Percentiles rank a stretch among this genome's conserved stretches.
phyloP scores from a whole-genome alignment of 2,329 filamentous ascomycete genomes.

The Nothopassalora personata region DNA sequence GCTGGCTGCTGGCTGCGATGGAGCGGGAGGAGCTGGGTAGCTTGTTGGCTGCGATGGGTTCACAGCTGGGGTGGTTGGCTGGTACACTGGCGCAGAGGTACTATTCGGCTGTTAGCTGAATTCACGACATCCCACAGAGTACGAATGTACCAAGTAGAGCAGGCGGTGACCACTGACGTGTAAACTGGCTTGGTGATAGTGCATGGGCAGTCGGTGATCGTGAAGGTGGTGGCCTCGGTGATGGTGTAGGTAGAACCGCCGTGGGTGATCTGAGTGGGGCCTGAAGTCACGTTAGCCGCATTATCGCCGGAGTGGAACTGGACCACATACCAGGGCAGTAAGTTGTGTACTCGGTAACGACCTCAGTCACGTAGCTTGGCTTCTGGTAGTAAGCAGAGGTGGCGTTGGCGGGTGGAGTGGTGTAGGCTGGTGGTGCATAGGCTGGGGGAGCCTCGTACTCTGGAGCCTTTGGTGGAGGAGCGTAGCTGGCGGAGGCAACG shows the following conservation, averaged over 20 bases:
- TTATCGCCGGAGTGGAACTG: neutral
- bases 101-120: neutral
- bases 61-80: neutral
- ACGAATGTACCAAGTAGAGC: slow-evolving; percentile 19
- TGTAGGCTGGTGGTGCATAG: neutral
- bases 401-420: neutral
- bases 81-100: neutral
- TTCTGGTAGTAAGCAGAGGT: neutral
- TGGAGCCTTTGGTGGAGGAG: neutral
- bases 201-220: slow-evolving; percentile 24
- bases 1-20: neutral
- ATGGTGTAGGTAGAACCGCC: slow-evolving; percentile 20
- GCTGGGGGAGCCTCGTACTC: neutral
- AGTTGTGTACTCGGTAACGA: slow-evolving; percentile 14
- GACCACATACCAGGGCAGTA: neutral
- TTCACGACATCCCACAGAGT: neutral
- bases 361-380: slow-evolving; percentile 19
- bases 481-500: slow-evolving; percentile 11
- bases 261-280: slow-evolving; percentile 18
- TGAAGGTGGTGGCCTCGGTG: slow-evolving; percentile 22
- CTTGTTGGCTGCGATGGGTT: slow-evolving; percentile 6
- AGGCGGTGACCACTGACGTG: slow-evolving; percentile 20
- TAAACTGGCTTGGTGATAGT: slow-evolving; percentile 22
- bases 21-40: neutral
- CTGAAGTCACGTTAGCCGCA: slow-evolving; percentile 8